phyloP scores from a whole-genome alignment of 75 land plant species.

The Pinus tabuliformis region DNA sequence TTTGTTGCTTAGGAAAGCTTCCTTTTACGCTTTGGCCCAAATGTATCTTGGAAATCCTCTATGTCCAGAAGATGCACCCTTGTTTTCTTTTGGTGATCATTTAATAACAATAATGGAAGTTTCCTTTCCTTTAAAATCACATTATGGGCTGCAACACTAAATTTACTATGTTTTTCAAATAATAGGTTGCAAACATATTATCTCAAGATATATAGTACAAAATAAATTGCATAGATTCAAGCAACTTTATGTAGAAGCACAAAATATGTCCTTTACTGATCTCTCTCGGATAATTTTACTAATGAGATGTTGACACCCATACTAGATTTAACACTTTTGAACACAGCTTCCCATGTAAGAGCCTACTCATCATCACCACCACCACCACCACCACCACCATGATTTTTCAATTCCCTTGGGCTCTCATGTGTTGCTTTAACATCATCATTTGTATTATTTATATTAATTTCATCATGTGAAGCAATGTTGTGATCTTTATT shows the following conservation, averaged over 20 bases:
- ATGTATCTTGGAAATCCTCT: too few species aligned
- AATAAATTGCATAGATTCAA: background rate
- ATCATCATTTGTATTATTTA: background rate
- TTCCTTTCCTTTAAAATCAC: too few species aligned
- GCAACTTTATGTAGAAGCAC: background rate
- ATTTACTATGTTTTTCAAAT: too few species aligned
- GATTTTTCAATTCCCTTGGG: too few species aligned
- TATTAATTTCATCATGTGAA: background rate
- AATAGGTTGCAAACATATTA: too few species aligned
- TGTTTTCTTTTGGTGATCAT: too few species aligned
- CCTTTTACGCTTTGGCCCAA: too few species aligned
- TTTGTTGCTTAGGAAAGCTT: too few species aligned
- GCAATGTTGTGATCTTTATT: constrained; percentile 1
- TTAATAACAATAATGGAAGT: too few species aligned
- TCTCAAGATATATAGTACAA: background rate
- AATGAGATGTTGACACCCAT: constrained; percentile 16
- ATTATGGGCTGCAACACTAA: too few species aligned
- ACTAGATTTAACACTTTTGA: constrained; percentile 34
- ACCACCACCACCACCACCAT: too few species aligned
- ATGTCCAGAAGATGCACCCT: too few species aligned
- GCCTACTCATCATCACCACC: constrained; percentile 15
- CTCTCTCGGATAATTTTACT: background rate
- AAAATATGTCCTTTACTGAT: background rate
- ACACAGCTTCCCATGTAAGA: constrained; percentile 46
- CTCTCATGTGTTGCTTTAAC: background rate